Base-by-base conservation (phyloP, 2,329 filamentous ascomycete genomes). In the Monosporascus sp. region DNA sequence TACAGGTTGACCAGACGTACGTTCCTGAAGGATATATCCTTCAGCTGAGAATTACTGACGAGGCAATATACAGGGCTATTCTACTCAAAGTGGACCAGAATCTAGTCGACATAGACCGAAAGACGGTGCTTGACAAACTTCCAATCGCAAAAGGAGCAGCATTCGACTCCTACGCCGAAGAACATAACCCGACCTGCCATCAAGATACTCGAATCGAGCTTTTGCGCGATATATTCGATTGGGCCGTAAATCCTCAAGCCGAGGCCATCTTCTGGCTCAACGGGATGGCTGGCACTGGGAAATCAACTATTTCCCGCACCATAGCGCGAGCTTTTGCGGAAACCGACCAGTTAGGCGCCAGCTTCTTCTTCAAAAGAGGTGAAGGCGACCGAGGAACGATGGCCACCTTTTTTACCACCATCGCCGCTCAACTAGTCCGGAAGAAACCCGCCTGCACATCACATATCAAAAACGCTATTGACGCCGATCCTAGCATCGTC, bases 141-240 rank as follows among this genome's bases (percentile, higher is more conserved):
- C 53, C 53, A 15, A 5, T 57, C 3, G 60, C 59, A 8, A 8
- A 53, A 5, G 55, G 52, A 5, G 64, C 65, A 1, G 50, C 61
- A 0, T 74, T 71, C 47, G 63, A 75, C 56, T 71, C 72, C 0
- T 58, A 65, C 20, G 59, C 55, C 5, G 62, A 72, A 37, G 63
- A 68, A 44, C 62, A 68, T 44, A 63, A 69, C 39, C 52, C 67
- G 3, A 62, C 52, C 18, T 75, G 69, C 47, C 58, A 65, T 3
- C 55, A 52, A 27, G 56, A 56, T 22, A 75, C 70, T 1, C 62
- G 67, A 50, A 54, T 58, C 2, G 59, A 70, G 0, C 62, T 75
- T 5, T 61, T 72, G 1, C 18, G 51, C 1, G 6, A 64, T 5
- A 68, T 8, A 25, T 25, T 25, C 24, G 24, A 25, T 25, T 25